phyloP scores from a whole-genome alignment of 768 basidiomycete species.

The Tephrocybe rancida region DNA sequence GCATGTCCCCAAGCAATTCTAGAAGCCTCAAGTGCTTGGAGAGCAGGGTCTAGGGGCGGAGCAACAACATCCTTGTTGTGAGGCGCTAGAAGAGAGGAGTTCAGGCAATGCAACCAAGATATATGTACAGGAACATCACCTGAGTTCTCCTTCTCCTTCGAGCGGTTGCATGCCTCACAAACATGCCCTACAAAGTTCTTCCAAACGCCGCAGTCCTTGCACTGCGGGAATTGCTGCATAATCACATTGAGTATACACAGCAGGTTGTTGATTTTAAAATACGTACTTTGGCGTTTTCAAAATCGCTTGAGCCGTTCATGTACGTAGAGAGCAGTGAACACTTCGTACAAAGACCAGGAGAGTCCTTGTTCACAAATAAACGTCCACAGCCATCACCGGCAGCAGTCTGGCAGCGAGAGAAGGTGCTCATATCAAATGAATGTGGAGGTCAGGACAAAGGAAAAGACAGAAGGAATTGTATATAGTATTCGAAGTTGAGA shows the following conservation, averaged over 20 bases:
- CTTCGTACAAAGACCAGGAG: neutral
- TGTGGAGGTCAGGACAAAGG: no score
- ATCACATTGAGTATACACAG: neutral
- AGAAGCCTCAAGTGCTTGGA: neutral
- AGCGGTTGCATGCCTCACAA: neutral
- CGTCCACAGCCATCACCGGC: neutral
- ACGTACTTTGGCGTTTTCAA: neutral
- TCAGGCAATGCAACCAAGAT: neutral
- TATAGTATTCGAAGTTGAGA: no score
- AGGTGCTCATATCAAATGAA: neutral
- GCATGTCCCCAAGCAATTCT: neutral
- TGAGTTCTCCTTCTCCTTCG: no score
- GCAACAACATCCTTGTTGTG: neutral
- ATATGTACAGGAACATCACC: neutral
- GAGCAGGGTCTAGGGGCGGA: neutral
- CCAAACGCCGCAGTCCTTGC: neutral
- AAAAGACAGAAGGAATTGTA: no score
- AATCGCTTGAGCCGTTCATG: neutral
- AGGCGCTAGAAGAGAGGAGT: neutral
- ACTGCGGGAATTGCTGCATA: neutral
- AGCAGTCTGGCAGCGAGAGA: neutral
- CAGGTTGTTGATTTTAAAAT: neutral
- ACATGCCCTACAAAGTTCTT: neutral
- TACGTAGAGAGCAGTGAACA: neutral
- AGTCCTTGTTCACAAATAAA: neutral